Conservation (phyloP, 352 stramenopile genomes). For the Globisporangium rhizosaccharum region DNA sequence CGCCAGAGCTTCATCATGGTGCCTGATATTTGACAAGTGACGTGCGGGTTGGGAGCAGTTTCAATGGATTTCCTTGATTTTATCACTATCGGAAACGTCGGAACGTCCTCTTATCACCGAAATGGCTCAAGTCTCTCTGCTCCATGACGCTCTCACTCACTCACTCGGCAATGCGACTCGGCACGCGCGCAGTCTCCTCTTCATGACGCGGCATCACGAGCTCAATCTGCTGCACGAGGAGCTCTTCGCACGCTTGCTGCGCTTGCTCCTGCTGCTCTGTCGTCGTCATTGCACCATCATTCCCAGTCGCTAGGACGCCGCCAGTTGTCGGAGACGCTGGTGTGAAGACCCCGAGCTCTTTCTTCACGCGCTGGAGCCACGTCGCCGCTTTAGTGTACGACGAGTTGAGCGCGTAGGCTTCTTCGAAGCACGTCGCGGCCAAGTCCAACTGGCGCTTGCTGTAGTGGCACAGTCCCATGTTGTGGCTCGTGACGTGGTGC, state of each 20-base stretch:
- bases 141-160: too few species aligned
- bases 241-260: conserved; percentile 14
- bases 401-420: conserved; percentile 56
- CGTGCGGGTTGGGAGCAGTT: too few species aligned
- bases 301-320: background rate
- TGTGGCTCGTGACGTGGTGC: conserved; percentile 94
- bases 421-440: conserved; percentile 62
- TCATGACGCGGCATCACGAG: conserved; percentile 47
- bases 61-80: too few species aligned
- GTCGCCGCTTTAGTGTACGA: conserved; percentile 77
- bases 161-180: background rate
- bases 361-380: conserved; percentile 75
- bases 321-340: too few species aligned
- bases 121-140: too few species aligned
- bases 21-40: too few species aligned
- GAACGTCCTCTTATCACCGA: too few species aligned
- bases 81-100: too few species aligned
- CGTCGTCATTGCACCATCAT: too few species aligned
- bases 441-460: conserved; percentile 72
- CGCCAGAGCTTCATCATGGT: conserved; percentile 20
- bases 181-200: conserved; percentile 28
- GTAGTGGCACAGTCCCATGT: conserved; percentile 95
- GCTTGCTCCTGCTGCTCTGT: conserved; percentile 3
- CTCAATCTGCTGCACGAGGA: conserved; percentile 46
- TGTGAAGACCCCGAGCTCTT: conserved; percentile 30